These are phyloP conservation scores for Epichloe amarillans DNA, from an alignment of 2,329 filamentous ascomycete species.

Conservation along the genomic window DNA sequence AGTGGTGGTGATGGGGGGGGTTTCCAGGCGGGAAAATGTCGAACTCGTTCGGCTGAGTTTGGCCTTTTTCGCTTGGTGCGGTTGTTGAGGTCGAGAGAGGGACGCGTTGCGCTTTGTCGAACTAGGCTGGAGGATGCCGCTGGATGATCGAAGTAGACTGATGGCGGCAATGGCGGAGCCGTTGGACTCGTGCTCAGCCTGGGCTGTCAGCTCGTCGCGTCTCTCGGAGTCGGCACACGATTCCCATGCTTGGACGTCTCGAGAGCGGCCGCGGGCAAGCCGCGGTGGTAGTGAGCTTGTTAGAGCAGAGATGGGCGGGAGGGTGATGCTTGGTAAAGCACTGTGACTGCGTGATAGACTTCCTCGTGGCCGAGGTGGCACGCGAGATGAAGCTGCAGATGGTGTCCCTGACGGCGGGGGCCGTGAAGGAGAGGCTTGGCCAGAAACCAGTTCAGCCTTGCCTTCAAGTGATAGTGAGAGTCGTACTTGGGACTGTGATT, in stretches of 20 bases:
- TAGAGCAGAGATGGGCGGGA: constrained; percentile 41
- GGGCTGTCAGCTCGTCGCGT: constrained; percentile 65
- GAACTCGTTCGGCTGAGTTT: constrained; percentile 49
- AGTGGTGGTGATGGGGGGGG: too few species aligned
- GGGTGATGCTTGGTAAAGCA: constrained; percentile 43
- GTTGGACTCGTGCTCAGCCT: constrained; percentile 66
- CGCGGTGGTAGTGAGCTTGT: constrained; percentile 40
- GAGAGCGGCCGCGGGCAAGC: constrained; percentile 58
- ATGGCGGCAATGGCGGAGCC: constrained; percentile 74
- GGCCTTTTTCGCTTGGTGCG: constrained; percentile 41
- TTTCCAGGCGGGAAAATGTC: constrained; percentile 48
- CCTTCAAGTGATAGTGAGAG: constrained; percentile 79
- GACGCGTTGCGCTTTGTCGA: constrained; percentile 51
- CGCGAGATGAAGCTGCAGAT: constrained; percentile 32
- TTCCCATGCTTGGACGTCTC: constrained; percentile 83
- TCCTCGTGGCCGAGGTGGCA: constrained; percentile 30
- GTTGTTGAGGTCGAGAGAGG: constrained; percentile 17
- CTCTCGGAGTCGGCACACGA: constrained; percentile 74
- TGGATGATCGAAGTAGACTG: constrained; percentile 62
- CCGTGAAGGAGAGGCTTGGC: constrained; percentile 51
- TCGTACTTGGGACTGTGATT: constrained; percentile 45
- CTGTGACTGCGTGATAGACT: constrained; percentile 60
- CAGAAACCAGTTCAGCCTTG: constrained; percentile 71
- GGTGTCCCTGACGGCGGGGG: constrained; percentile 34
- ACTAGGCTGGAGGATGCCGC: constrained; percentile 39